phyloP scores from a whole-genome alignment of 2,329 filamentous ascomycete genomes.

The Aspergillus unguis region DNA sequence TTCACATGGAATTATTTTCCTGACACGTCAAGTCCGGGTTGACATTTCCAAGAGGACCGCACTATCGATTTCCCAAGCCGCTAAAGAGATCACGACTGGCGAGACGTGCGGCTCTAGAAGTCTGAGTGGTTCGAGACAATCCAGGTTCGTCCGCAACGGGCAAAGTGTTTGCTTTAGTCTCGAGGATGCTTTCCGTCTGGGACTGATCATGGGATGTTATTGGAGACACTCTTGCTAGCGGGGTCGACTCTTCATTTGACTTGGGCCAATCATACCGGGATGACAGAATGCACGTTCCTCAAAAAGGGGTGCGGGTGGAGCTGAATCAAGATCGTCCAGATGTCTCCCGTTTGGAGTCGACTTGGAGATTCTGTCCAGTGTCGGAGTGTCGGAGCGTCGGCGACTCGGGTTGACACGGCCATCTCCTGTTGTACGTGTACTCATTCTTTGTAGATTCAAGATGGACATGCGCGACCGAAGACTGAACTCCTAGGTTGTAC shows the following conservation, averaged over 20 bases:
- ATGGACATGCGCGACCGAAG: no score
- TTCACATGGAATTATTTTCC: conserved; percentile 7
- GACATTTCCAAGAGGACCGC: conserved; percentile 4
- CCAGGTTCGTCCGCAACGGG: conserved; percentile 16
- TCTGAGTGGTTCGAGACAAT: conserved; percentile 9
- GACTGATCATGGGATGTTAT: conserved; percentile 16
- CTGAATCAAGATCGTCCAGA: conserved; percentile 21
- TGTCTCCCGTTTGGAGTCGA: neutral
- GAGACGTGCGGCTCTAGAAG: conserved; percentile 20
- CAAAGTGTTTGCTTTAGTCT: conserved; percentile 16
- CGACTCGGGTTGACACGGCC: neutral
- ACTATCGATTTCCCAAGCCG: conserved; percentile 6
- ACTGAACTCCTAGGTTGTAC: neutral
- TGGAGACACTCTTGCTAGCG: conserved; percentile 13
- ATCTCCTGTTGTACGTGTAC: no score
- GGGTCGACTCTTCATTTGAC: conserved; percentile 21
- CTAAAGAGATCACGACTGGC: conserved; percentile 4
- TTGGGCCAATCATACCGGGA: conserved; percentile 17
- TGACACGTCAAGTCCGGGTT: conserved; percentile 1
- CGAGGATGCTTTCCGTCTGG: conserved; percentile 18
- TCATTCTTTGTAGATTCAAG: no score
- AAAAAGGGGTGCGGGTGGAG: conserved; percentile 15
- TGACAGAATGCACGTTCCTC: conserved; percentile 18
- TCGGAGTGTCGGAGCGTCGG: conserved; percentile 5
- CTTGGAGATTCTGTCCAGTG: neutral